Evolutionary conservation across 805 yeast genomes (phyloP).

Genomic region (Scheffersomyces lignosus): DNA sequence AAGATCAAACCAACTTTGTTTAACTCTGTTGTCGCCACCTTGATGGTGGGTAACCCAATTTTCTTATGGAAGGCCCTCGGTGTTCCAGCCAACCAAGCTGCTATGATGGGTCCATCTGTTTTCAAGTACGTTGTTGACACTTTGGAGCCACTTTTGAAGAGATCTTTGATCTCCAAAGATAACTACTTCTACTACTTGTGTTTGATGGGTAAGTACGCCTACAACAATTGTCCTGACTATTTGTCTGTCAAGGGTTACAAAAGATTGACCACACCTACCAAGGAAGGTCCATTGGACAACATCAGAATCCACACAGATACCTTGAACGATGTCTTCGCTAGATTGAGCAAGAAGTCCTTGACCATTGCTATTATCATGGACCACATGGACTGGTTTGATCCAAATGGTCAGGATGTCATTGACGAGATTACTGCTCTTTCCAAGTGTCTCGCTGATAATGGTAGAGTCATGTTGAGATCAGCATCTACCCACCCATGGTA

Average conservation of each 20-base stretch:
- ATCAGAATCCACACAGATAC: conserved; percentile 80
- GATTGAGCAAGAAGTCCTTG: conserved; percentile 60
- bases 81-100: conserved; percentile 84
- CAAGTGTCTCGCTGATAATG: conserved; percentile 62
- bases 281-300: conserved; percentile 57
- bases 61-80: conserved; percentile 88
- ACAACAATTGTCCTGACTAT: conserved; percentile 73
- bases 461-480: conserved; percentile 74
- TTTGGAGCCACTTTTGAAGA: conserved; percentile 67
- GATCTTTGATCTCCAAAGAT: conserved; percentile 64
- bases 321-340: conserved; percentile 69
- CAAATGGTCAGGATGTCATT: conserved; percentile 60
- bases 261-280: conserved; percentile 35
- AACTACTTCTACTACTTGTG: conserved; percentile 78
- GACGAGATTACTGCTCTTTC: conserved; percentile 65
- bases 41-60: conserved; percentile 78
- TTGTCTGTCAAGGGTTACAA: conserved; percentile 59
- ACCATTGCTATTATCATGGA: conserved; percentile 85
- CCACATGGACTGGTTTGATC: conserved; percentile 90
- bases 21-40: conserved; percentile 65
- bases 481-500: conserved; percentile 81
- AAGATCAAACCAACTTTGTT: conserved; percentile 67
- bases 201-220: conserved; percentile 59
- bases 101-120: conserved; percentile 73
- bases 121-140: conserved; percentile 74